Conservation (phyloP, 805 yeast genomes). For the Blastobotrys mokoenaii region DNA sequence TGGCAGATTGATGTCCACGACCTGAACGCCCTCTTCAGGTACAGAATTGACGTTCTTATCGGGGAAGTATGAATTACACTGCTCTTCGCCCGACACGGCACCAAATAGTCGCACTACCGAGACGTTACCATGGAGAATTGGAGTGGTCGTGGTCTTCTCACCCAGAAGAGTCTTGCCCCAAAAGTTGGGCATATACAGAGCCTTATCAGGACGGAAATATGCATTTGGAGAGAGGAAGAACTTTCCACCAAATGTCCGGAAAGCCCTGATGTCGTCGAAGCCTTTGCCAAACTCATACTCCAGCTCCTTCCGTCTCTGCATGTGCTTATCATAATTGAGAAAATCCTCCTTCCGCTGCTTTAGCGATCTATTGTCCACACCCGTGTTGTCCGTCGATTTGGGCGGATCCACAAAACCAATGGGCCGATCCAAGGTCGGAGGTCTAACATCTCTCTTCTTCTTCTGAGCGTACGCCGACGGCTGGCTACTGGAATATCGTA, state of each 20-base stretch:
- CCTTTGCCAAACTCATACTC: conserved; percentile 51
- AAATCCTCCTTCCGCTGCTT: conserved; percentile 38
- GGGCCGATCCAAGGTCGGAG: conserved; percentile 33
- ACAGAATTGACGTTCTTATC: conserved; percentile 32
- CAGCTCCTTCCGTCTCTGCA: conserved; percentile 41
- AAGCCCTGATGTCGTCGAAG: conserved; percentile 51
- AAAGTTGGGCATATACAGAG: conserved; percentile 79
- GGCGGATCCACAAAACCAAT: conserved; percentile 39
- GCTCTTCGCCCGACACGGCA: conserved; percentile 60
- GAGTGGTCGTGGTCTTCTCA: conserved; percentile 27
- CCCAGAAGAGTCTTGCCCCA: conserved; percentile 42
- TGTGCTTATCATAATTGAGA: conserved; percentile 41
- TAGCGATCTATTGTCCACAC: conserved; percentile 32
- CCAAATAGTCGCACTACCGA: conserved; percentile 60
- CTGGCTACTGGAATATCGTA: too few relatives aligned
- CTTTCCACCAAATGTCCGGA: conserved; percentile 73
- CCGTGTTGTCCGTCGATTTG: conserved; percentile 30
- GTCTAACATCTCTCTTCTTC: not conserved
- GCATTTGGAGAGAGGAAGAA: conserved; percentile 77
- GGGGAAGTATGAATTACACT: conserved; percentile 45
- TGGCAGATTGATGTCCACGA: conserved; percentile 68
- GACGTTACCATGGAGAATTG: conserved; percentile 40
- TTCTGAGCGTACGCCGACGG: too few relatives aligned
- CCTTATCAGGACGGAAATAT: conserved; percentile 60
- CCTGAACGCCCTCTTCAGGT: conserved; percentile 42